Percentiles rank a stretch among this genome's conserved stretches.
Evolutionary conservation across 1,284 basidiomycete genomes (phyloP).

Genomic region (Leccinum holopus): DNA sequence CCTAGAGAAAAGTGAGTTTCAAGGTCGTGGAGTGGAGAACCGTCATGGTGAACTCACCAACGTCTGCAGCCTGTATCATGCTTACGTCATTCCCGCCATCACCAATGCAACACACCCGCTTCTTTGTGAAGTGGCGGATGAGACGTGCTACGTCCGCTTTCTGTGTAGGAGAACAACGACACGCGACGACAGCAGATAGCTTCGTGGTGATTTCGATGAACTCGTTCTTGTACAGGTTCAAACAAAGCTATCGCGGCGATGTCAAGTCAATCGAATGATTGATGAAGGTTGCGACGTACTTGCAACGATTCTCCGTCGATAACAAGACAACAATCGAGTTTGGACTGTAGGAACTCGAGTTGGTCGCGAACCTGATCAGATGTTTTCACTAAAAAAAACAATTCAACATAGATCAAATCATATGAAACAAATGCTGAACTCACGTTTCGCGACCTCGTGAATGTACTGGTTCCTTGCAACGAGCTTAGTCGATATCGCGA

Average conservation of each 20-base stretch:
- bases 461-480: constrained; percentile 97
- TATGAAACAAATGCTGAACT: constrained; percentile 31
- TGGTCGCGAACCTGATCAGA: constrained; percentile 82
- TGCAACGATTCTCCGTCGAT: constrained; percentile 99
- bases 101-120: constrained; percentile 97
- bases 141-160: constrained; percentile 96
- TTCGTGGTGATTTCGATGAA: constrained; percentile 97
- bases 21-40: background rate
- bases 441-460: constrained; percentile 92
- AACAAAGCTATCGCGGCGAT: constrained; percentile 62
- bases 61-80: constrained; percentile 95
- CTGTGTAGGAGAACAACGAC: constrained; percentile 97
- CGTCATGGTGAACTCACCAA: constrained; percentile 58
- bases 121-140: constrained; percentile 87
- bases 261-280: constrained; percentile 1
- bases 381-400: constrained; percentile 66
- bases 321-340: constrained; percentile 95
- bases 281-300: constrained; percentile 40
- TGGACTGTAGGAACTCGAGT: constrained; percentile 93
- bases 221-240: constrained; percentile 88
- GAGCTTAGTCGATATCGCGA: constrained; percentile 96
- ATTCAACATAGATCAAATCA: constrained; percentile 5
- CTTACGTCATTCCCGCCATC: constrained; percentile 95
- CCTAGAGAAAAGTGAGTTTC: constrained; percentile 47
- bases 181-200: constrained; percentile 94